Evolutionary conservation across 2,329 filamentous ascomycete species (phyloP).

Genomic region (Mollisia scopiformis): DNA sequence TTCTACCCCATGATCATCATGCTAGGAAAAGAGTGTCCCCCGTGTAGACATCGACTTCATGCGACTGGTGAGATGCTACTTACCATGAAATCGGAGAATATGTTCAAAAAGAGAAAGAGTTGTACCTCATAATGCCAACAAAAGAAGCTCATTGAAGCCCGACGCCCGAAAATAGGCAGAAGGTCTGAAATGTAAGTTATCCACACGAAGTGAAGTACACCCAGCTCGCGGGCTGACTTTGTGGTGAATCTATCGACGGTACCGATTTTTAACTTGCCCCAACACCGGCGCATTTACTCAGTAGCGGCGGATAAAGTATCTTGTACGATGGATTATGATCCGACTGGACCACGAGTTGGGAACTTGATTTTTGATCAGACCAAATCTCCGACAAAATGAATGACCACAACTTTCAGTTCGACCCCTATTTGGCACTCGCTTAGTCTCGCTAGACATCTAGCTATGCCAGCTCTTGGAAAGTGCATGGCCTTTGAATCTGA

Average conservation of each 20-base stretch:
- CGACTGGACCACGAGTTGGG: too few relatives aligned
- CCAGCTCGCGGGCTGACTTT: neutral
- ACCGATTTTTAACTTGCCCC: neutral
- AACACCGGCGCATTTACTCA: too few relatives aligned
- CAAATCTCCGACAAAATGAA: too few relatives aligned
- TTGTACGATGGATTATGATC: too few relatives aligned
- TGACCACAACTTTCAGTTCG: too few relatives aligned
- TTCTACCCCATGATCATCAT: neutral
- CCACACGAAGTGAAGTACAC: neutral
- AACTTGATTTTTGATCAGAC: too few relatives aligned
- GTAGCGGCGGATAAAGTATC: too few relatives aligned
- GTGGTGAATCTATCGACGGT: neutral
- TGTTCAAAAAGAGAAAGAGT: neutral
- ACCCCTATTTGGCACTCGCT: too few relatives aligned
- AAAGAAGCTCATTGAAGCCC: neutral
- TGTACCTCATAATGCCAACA: neutral
- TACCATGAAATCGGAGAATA: neutral
- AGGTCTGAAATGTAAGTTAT: neutral
- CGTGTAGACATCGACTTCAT: neutral
- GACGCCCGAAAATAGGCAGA: neutral
- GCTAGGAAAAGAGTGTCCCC: neutral
- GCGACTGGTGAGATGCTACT: neutral
- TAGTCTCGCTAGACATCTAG: too few relatives aligned
- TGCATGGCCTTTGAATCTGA: too few relatives aligned
- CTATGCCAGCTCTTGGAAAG: too few relatives aligned